Evolutionary conservation across 371 early-diverging fungal species (phyloP).

Genomic region (Zychaea mexicana): DNA sequence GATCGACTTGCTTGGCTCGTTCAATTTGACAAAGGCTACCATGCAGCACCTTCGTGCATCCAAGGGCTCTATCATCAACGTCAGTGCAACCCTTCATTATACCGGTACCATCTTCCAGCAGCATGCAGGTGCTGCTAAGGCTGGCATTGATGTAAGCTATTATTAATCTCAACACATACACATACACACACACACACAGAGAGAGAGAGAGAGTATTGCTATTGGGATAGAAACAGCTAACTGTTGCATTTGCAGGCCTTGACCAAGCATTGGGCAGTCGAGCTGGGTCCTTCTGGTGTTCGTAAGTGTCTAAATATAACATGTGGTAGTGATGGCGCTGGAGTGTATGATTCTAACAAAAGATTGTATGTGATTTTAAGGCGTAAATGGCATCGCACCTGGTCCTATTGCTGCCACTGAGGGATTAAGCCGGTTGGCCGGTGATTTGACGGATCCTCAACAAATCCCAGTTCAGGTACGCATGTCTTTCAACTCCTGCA

Average conservation of each 20-base stretch:
- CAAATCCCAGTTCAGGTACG: conserved; percentile 39
- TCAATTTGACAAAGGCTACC: conserved; percentile 77
- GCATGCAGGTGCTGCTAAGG: conserved; percentile 53
- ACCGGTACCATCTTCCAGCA: conserved; percentile 57
- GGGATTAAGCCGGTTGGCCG: conserved; percentile 17
- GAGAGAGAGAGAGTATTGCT: neutral
- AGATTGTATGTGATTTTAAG: neutral
- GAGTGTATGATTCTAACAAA: neutral
- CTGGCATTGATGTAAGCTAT: conserved; percentile 40
- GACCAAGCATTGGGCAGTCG: conserved; percentile 57
- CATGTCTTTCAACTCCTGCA: too few relatives aligned
- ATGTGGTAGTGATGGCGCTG: too few relatives aligned
- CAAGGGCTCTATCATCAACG: conserved; percentile 69
- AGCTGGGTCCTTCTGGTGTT: conserved; percentile 50
- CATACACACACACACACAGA: neutral
- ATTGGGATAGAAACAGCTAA: neutral
- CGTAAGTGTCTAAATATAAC: conserved; percentile 33
- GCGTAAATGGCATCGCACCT: conserved; percentile 44
- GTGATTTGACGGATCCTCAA: conserved; percentile 20
- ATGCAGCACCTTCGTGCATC: conserved; percentile 68
- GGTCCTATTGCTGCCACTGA: conserved; percentile 40
- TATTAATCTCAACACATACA: neutral
- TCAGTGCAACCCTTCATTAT: conserved; percentile 71
- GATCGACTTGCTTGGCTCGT: conserved; percentile 59
- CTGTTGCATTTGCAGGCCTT: conserved; percentile 27